Evolutionary conservation across 257 asterid species (phyloP), one percentile per base, ranked within the genome.

Genomic region (Cruciata laevipes): DNA sequence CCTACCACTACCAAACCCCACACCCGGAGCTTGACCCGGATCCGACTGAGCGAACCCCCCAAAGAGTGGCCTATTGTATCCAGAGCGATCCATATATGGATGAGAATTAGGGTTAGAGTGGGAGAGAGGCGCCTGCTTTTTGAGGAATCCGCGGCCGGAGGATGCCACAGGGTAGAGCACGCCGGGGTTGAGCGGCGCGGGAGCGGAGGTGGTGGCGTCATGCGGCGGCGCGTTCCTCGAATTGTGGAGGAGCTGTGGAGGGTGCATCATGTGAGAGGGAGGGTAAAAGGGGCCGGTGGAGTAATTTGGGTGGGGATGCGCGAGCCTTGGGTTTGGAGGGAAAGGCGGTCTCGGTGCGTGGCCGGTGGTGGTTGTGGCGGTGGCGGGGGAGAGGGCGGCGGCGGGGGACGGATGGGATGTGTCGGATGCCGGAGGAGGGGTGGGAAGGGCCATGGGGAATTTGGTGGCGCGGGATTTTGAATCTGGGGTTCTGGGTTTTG

Each of bases 101-200:
- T 60, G 33, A 17, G 74, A 56, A 71, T 62, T 74, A 51, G 64
- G 63, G 33, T 33, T 69, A 12, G 75, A 7, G 53, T 51, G 58
- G 27, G 72, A 24, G 49, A 61, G 9, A 33, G 73, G 57, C 1
- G 63, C 62, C 61, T 85, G 92, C 66, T 83, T 75, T n/a, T 83
- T 40, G 61, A 86, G 70, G 63, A 75, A 79, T 1, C 94, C 95
- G 1, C 89, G 87, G 16, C 95, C 95, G 24, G 92, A 81, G 25
- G 87, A 80, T 59, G 89, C 85, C 7, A 86, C 80, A 0, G 94
- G 94, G 70, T 91, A 85, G 51, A 82, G 87, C 78, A 84, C 75
- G 67, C 70, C 70, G 78, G 67, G 49, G 75, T 79, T 32, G 74
- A 77, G 31, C 82, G 70, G 64, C 40, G 58, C 16, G 35, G 78